Evolutionary conservation across 1,139 yeast genomes (phyloP).

Genomic region (Yamadazyma dendronema): DNA sequence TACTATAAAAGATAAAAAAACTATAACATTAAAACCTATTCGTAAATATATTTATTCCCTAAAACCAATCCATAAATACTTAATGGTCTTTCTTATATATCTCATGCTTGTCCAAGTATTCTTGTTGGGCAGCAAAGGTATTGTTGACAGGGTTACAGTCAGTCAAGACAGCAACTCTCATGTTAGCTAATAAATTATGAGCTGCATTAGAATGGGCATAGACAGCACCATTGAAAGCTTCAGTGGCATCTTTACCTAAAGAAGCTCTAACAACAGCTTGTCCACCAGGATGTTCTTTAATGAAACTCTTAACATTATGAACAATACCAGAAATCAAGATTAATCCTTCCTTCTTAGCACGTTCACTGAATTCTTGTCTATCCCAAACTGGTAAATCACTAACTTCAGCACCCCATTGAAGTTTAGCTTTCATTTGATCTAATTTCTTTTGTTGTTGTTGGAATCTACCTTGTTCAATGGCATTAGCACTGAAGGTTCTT

Average conservation of each 20-base stretch:
- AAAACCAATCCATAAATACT: not conserved
- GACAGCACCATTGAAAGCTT: constrained; percentile 97
- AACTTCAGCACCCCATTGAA: constrained; percentile 92
- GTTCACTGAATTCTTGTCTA: constrained; percentile 72
- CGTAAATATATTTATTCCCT: constrained; percentile 1
- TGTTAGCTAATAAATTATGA: constrained; percentile 88
- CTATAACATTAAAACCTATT: too few relatives aligned
- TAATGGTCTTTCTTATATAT: constrained; percentile 8
- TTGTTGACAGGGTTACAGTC: constrained; percentile 56
- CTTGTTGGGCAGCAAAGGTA: constrained; percentile 53
- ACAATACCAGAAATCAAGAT: constrained; percentile 92
- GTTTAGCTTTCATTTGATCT: constrained; percentile 70
- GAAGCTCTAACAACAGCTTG: constrained; percentile 82
- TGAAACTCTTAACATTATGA: constrained; percentile 82
- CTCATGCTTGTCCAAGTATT: constrained; percentile 39
- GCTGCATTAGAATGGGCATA: constrained; percentile 97
- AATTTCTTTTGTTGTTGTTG: constrained; percentile 97
- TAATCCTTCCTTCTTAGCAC: constrained; percentile 56
- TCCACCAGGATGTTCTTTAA: constrained; percentile 98
- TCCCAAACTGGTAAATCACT: constrained; percentile 90
- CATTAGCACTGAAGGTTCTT: constrained; percentile 91
- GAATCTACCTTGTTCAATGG: constrained; percentile 91
- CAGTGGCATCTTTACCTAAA: constrained; percentile 93
- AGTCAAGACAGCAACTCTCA: constrained; percentile 91
- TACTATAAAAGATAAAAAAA: not conserved